Percentiles rank a stretch among this genome's conserved stretches.
Conservation (phyloP, 1,139 yeast species). For the Meyerozyma guilliermondii region DNA sequence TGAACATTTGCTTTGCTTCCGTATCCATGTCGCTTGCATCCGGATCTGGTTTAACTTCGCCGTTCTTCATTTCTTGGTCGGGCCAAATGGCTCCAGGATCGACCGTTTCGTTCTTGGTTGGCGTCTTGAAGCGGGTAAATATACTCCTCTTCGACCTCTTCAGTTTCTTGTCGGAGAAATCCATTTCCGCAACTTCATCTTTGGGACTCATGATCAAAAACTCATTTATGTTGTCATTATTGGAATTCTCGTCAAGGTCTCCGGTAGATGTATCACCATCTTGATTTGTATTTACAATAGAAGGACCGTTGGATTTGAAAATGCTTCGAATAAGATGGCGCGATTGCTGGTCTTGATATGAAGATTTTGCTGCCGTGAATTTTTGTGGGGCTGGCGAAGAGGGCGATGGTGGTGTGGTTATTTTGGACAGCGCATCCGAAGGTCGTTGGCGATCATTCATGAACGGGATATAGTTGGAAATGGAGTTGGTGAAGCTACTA, state of each 20-base stretch:
- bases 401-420: constrained; percentile 11
- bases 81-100: background rate
- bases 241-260: constrained; percentile 4
- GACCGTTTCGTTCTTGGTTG: constrained; percentile 5
- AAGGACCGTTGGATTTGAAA: constrained; percentile 23
- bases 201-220: constrained; percentile 18
- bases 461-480: constrained; percentile 40
- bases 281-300: constrained; percentile 4
- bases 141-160: constrained; percentile 33
- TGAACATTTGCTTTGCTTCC: background rate
- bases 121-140: constrained; percentile 36
- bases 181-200: constrained; percentile 18
- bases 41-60: background rate
- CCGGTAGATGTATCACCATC: constrained; percentile 8
- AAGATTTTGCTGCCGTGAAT: constrained; percentile 11
- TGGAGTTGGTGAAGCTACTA: constrained; percentile 33
- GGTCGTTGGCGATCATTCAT: constrained; percentile 35
- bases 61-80: background rate
- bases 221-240: constrained; percentile 8
- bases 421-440: constrained; percentile 15
- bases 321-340: constrained; percentile 39
- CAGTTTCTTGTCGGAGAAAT: constrained; percentile 20
- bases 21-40: constrained; percentile 2
- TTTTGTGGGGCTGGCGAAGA: constrained; percentile 3
- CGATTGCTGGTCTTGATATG: constrained; percentile 18